Evolutionary conservation across 768 basidiomycete species (phyloP).

Genomic region (Peribolospora kevripleyi): DNA sequence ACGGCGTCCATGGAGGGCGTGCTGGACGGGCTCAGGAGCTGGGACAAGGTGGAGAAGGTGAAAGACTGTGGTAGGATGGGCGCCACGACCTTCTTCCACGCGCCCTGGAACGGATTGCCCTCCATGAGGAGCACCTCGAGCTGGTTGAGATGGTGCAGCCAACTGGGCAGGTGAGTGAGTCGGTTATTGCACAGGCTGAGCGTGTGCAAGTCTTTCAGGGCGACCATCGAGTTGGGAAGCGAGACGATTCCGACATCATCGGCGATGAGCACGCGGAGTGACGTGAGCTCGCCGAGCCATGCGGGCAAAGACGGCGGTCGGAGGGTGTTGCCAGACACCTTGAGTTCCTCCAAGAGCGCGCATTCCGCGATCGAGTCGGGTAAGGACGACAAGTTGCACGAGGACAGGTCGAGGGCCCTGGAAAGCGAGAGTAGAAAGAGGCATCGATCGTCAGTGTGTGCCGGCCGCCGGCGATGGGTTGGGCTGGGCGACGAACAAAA

Average conservation of each 20-base stretch:
- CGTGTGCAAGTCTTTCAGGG: conserved; percentile 61
- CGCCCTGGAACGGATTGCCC: conserved; percentile 81
- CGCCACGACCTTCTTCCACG: conserved; percentile 71
- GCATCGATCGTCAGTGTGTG: no score
- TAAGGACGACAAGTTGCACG: conserved; percentile 21
- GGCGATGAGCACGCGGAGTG: conserved; percentile 71
- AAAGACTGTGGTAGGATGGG: conserved; percentile 42
- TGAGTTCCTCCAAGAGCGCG: conserved; percentile 66
- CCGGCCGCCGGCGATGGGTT: conserved; percentile 55
- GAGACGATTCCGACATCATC: conserved; percentile 61
- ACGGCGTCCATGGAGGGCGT: no score
- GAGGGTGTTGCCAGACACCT: conserved; percentile 73
- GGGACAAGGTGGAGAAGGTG: conserved; percentile 6
- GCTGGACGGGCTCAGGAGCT: no score
- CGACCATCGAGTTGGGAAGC: conserved; percentile 46
- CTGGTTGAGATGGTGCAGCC: conserved; percentile 62
- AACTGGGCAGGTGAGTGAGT: conserved; percentile 68
- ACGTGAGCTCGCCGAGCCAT: conserved; percentile 42
- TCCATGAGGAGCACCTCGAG: conserved; percentile 80
- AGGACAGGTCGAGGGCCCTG: conserved; percentile 17
- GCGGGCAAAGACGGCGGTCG: conserved; percentile 49
- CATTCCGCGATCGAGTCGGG: conserved; percentile 65
- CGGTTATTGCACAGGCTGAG: conserved; percentile 72
- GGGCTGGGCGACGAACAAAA: conserved; percentile 26
- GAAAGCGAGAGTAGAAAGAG: no score